These are phyloP conservation scores for Solanum peruvianum DNA, from an alignment of 257 asterid genomes.

Conservation along the genomic window DNA sequence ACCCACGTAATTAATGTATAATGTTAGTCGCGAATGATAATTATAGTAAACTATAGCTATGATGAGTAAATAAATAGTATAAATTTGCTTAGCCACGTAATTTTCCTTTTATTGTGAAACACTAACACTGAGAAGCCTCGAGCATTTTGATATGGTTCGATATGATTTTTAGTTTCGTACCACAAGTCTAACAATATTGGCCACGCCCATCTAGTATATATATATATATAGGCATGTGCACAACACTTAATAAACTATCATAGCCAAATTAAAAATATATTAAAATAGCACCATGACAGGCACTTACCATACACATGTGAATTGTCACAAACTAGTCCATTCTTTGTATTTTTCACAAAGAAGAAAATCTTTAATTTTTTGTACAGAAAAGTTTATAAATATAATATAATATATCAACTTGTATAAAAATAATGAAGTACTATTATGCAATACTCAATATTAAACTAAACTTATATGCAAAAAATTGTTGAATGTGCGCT, in stretches of 20 bases:
- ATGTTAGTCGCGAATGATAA: too few relatives aligned
- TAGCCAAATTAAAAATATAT: neutral
- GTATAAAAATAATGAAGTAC: neutral
- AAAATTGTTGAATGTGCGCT: neutral
- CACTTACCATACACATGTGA: neutral
- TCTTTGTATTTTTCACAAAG: neutral
- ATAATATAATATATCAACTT: neutral
- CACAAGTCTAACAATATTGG: too few relatives aligned
- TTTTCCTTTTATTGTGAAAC: too few relatives aligned
- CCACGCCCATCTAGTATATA: too few relatives aligned
- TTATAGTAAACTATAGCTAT: too few relatives aligned
- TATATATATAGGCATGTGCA: neutral
- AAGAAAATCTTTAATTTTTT: neutral
- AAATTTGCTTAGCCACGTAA: fast-evolving
- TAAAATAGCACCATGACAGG: neutral
- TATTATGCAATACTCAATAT: neutral
- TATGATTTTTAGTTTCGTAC: too few relatives aligned
- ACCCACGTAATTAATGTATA: too few relatives aligned
- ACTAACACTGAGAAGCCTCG: too few relatives aligned
- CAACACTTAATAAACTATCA: too few relatives aligned
- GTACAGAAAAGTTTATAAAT: neutral
- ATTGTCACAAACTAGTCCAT: too few relatives aligned
- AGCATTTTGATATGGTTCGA: too few relatives aligned
- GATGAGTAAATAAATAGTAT: too few relatives aligned
- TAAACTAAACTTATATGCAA: neutral